Evolutionary conservation across 2,329 filamentous ascomycete species (phyloP), one percentile per base, ranked within the genome.

Genomic region (Plectosphaerella sp.): DNA sequence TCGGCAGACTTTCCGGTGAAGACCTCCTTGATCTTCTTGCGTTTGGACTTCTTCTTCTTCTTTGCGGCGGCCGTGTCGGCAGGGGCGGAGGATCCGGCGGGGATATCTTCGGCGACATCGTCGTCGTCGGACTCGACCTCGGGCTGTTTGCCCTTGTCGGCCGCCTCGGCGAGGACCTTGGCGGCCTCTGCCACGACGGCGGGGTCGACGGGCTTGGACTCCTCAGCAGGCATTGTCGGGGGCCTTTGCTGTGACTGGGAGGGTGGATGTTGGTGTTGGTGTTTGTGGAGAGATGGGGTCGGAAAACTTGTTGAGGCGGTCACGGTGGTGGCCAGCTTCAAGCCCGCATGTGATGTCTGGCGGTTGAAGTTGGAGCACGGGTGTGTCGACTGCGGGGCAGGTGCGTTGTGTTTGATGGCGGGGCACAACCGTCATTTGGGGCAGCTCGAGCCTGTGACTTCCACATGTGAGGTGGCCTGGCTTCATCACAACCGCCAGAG

Each of bases 11-110:
- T 55, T 48, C 67, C 67, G 22, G 63, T 64, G 56, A 74, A 61
- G n/a, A 69, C 66, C 45, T 73, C 70, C 69, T 78, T 75, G 63
- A 80, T 70, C 72, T 84, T 84, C 70, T 80, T 79, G 67, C 79
- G 82, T 74, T 86, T 84, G 58, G 77, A 83, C 72, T 78, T 83
- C 73, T 83, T 84, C 68, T 86, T 87, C 62, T 76, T 78, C 45
- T 68, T 67, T 52, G 56, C 59, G 43, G 61, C 57, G 24, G 62
- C 66, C 45, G 66, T 66, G 48, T 67, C 70, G 53, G 68, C 67
- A 24, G 68, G 67, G 22, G 68, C 65, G 52, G 68, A 68, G 51
- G 71, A 67, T 50, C 64, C 69, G 53, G 74, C 67, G 52, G 67
- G 65, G 42, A 64, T 67, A 49, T 68, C 67, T 20, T 71, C 65